Base-by-base conservation (phyloP, 2,329 filamentous ascomycete species). In the Aureobasidium sp. region DNA sequence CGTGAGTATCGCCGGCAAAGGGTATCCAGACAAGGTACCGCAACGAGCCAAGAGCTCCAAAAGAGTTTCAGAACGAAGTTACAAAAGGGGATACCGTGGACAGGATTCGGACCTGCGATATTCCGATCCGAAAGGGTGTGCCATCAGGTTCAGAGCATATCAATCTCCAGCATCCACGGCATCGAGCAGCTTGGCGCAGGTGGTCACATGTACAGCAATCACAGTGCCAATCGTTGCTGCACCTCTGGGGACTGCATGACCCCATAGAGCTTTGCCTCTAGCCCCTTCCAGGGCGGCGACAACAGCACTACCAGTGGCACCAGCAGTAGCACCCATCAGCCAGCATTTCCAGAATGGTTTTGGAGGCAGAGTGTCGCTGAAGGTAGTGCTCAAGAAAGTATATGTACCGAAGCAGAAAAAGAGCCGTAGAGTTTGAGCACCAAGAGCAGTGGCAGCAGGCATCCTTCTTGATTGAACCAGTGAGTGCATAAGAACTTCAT, bases 391-490 rank as follows among this genome's bases (percentile, higher is more conserved):
- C 17, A 66, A 34, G 26, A 61, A 64, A 24, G 64, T 65, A 37
- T 62, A 66, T 1, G 62, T 64, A 5, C 64, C 65, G 9, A 66
- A 66, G 44, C 64, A 65, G 7, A 65, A 32, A 26, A 66, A 65
- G 12, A 66, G 39, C 20, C 57, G 61, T 7, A 65, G 41, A 13
- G 52, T 61, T 12, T 65, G 65, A 5, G 55, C 26, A 17, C 59
- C 27, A 2, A 57, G 37, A 17, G 62, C 57, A 24, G 50, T 13
- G 2, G 46, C 34, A 29, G 51, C 32, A 26, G 62, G 65, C 5
- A 63, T 17, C 1, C 34, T 63, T n/a, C 61, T 50, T n/a, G 32
- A 59, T 15, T 55, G 63, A 5, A 56, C 47, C 13, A 66, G 17
- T 15, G 63, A 64, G 37, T 65, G 57, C 10, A 64, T 3, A 5